phyloP scores from a whole-genome alignment of 2,329 filamentous ascomycete genomes.

The Sporothrix mexicana region DNA sequence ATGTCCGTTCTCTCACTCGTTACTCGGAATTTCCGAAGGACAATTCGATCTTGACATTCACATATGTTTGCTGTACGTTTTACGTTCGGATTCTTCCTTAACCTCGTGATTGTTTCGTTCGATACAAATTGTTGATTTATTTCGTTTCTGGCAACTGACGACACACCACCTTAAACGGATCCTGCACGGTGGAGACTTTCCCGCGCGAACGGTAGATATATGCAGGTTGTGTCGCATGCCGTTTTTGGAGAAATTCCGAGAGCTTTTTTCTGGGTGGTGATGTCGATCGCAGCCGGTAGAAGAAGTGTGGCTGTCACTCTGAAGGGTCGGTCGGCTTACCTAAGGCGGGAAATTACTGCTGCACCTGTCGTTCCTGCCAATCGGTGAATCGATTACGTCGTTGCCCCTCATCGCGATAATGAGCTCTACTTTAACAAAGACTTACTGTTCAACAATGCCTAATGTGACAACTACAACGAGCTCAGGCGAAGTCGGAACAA shows the following conservation, averaged over 20 bases:
- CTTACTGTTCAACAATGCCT: neutral
- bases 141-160: neutral
- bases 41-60: neutral
- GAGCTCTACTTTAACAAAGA: neutral
- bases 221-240: constrained; percentile 7
- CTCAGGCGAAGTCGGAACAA: neutral
- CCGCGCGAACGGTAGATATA: neutral
- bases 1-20: neutral
- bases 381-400: constrained; percentile 13
- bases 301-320: neutral
- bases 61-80: neutral
- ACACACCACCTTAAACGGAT: no score
- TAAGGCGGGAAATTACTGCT: no score
- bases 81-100: neutral
- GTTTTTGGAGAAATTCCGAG: neutral
- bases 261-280: neutral
- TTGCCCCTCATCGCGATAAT: constrained; percentile 1
- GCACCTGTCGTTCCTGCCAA: neutral
- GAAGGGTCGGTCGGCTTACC: neutral
- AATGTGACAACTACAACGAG: neutral
- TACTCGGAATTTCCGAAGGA: neutral
- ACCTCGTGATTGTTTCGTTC: no score
- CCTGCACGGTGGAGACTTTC: neutral
- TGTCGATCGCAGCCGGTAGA: constrained; percentile 1
- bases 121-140: neutral